Conservation (phyloP, 305 asterid genomes). For the Fraxinus albicans region DNA sequence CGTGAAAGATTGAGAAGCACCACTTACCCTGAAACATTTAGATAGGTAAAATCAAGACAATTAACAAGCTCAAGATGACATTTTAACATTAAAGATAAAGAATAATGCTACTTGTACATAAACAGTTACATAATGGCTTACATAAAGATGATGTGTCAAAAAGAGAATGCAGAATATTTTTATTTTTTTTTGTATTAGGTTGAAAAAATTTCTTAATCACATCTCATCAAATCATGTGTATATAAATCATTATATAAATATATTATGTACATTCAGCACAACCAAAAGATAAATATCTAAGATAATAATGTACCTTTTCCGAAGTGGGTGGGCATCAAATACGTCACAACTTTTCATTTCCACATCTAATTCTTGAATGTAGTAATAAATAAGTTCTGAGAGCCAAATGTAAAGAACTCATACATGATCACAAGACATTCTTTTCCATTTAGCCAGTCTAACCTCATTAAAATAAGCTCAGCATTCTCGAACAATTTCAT, state of each 20-base stretch:
- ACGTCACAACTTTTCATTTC: neutral
- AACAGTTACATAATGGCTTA: no score
- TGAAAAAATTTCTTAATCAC: no score
- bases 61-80: neutral
- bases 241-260: no score
- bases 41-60: neutral
- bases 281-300: neutral
- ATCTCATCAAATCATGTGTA: no score
- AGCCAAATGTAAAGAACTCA: neutral
- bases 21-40: neutral
- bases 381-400: neutral
- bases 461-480: constrained; percentile 26
- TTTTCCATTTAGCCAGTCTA: neutral
- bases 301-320: neutral
- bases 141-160: no score
- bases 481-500: constrained; percentile 92
- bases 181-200: no score
- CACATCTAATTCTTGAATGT: neutral
- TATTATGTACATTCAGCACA: no score
- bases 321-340: neutral
- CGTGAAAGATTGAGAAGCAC: neutral
- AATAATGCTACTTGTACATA: no score
- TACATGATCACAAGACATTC: neutral
- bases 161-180: no score
- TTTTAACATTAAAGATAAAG: neutral